Evolutionary conservation across 2,329 filamentous ascomycete genomes (phyloP).

Genomic region (Coniochaeta sp.): DNA sequence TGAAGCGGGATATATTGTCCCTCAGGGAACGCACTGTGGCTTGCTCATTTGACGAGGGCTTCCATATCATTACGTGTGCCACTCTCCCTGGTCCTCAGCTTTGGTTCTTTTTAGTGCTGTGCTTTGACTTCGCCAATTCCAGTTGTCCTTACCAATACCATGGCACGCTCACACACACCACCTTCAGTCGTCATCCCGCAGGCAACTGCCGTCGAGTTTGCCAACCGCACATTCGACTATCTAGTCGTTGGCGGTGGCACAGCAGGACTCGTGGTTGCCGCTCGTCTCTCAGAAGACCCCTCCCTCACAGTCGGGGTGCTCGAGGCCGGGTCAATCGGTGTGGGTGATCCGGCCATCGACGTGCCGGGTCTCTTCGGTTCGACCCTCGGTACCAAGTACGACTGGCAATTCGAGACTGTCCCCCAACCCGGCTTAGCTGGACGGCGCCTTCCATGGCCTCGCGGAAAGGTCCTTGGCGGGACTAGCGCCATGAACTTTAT

Average conservation of each 20-base stretch:
- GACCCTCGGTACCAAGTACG: slow-evolving; percentile 25
- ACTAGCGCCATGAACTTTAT: slow-evolving; percentile 54
- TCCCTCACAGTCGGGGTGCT: slow-evolving; percentile 33
- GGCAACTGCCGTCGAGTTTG: slow-evolving; percentile 7
- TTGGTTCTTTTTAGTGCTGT: not conserved
- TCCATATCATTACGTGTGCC: not conserved
- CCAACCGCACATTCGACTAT: slow-evolving; percentile 12
- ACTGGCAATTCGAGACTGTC: slow-evolving; percentile 33
- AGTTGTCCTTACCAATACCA: not conserved
- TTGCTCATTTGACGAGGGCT: no score
- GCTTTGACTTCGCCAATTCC: not conserved
- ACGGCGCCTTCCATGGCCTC: slow-evolving; percentile 30
- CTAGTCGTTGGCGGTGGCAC: slow-evolving; percentile 47
- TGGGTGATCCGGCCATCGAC: slow-evolving; percentile 18
- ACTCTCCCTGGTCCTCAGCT: not conserved
- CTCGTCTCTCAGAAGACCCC: slow-evolving; percentile 35
- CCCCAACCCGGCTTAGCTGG: slow-evolving; percentile 29
- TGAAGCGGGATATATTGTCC: not conserved
- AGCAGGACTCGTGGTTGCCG: slow-evolving; percentile 42
- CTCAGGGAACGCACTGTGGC: not conserved
- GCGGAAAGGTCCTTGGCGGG: slow-evolving; percentile 51
- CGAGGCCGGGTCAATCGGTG: slow-evolving; percentile 28
- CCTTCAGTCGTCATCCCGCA: not conserved
- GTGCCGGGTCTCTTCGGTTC: slow-evolving; percentile 28
- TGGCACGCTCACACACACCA: not conserved